phyloP scores from a whole-genome alignment of 106 monocot species.

The Acanthochlamys bracteata region DNA sequence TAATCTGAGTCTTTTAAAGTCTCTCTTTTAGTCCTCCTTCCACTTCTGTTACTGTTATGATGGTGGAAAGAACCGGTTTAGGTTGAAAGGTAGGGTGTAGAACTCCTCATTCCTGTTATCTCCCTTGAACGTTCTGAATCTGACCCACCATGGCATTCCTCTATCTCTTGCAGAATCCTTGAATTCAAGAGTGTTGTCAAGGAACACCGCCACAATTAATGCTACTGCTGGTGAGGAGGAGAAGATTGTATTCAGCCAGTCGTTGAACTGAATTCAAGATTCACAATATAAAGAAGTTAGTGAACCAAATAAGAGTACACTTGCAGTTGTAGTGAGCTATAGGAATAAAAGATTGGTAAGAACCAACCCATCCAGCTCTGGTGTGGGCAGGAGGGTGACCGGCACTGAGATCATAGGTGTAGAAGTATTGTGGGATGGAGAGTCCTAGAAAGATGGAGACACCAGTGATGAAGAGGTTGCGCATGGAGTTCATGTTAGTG shows the following conservation, averaged over 20 bases:
- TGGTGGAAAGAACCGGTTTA: constrained; percentile 96
- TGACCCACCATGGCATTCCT: constrained; percentile 98
- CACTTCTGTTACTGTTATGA: constrained; percentile 23
- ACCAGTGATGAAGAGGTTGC: constrained; percentile 87
- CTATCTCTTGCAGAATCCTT: constrained; percentile 77
- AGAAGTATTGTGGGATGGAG: constrained; percentile 87
- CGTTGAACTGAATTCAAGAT: constrained; percentile 69
- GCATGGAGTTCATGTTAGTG: constrained; percentile 99
- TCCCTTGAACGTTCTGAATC: constrained; percentile 88
- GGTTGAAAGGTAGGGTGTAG: constrained; percentile 97
- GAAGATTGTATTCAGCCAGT: constrained; percentile 91
- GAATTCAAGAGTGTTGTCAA: constrained; percentile 92
- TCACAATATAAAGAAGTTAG: not conserved
- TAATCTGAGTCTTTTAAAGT: constrained; percentile 2
- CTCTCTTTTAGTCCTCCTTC: not conserved
- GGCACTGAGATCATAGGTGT: constrained; percentile 31
- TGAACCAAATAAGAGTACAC: not conserved
- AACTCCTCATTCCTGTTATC: constrained; percentile 96
- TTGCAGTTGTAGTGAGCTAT: not conserved
- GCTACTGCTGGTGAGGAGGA: constrained; percentile 88
- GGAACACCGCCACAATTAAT: constrained; percentile 63
- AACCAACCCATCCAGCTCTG: constrained; percentile 78
- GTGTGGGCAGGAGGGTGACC: constrained; percentile 75
- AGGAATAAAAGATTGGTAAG: not conserved
- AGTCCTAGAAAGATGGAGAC: constrained; percentile 87